These are phyloP conservation scores for Vaccinium macrocarpon DNA, from an alignment of 148 eudicot genomes.

Conservation along the genomic window DNA sequence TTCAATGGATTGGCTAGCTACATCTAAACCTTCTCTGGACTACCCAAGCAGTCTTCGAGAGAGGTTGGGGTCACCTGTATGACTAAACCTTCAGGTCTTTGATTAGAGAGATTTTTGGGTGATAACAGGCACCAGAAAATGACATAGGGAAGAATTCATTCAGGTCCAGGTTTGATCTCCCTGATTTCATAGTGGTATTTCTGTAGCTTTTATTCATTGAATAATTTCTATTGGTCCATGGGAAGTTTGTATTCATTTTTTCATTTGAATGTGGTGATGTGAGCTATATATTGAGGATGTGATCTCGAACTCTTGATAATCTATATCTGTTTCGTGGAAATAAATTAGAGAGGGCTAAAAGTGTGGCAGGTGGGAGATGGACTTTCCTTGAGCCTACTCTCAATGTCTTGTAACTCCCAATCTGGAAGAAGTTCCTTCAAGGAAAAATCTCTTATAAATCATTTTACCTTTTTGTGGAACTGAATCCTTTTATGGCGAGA, in stretches of 20 bases:
- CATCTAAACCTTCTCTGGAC: constrained; percentile 6
- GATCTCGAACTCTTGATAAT: not conserved
- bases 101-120: constrained; percentile 19
- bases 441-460: not conserved
- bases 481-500: not conserved
- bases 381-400: constrained; percentile 1
- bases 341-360: not conserved
- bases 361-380: not conserved
- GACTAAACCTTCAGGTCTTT: constrained; percentile 11
- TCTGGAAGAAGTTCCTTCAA: not conserved
- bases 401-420: not conserved
- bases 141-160: constrained; percentile 95
- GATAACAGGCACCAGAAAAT: constrained; percentile 78
- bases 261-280: not conserved
- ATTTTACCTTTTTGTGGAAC: not conserved
- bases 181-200: not conserved
- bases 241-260: not conserved
- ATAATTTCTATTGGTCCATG: not conserved
- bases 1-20: constrained; percentile 10
- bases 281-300: not conserved
- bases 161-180: constrained; percentile 84
- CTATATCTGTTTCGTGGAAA: not conserved
- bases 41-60: not conserved
- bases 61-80: not conserved
- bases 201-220: not conserved